Conservation (phyloP, 2,329 filamentous ascomycete species). For the Diplodia corticola region DNA sequence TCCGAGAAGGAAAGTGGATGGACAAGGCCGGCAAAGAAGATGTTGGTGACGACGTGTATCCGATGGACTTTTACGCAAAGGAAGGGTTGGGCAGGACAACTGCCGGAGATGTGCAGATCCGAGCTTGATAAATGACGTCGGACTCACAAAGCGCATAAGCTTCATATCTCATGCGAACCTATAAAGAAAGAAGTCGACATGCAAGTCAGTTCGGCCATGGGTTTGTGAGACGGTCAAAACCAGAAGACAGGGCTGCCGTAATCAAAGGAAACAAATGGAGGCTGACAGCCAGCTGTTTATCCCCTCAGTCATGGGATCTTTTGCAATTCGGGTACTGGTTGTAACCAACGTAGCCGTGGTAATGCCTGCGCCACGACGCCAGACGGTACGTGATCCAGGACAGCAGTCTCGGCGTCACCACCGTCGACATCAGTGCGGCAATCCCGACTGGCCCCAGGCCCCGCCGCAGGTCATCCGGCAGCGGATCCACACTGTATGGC, state of each 20-base stretch:
- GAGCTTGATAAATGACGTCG: neutral
- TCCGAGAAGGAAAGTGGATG: conserved; percentile 67
- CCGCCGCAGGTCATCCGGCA: conserved; percentile 33
- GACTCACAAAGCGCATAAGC: too few relatives aligned
- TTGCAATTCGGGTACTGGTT: too few relatives aligned
- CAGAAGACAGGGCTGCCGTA: too few relatives aligned
- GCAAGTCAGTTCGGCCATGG: neutral
- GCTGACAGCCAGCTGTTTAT: too few relatives aligned
- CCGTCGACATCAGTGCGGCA: conserved; percentile 50
- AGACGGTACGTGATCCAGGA: conserved; percentile 53
- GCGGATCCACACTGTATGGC: conserved; percentile 36
- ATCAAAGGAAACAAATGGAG: too few relatives aligned
- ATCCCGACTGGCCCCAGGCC: conserved; percentile 51
- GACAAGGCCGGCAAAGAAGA: conserved; percentile 46
- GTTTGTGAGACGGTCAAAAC: too few relatives aligned
- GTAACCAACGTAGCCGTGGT: conserved; percentile 52
- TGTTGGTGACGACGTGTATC: conserved; percentile 67
- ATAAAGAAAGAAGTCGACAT: neutral
- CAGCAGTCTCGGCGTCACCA: conserved; percentile 48
- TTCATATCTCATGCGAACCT: neutral
- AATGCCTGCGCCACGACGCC: conserved; percentile 52
- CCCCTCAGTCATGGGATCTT: too few relatives aligned
- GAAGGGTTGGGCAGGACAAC: conserved; percentile 83
- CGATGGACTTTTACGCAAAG: conserved; percentile 97
- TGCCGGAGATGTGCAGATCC: neutral